Evolutionary conservation across 495 filamentous ascomycete genomes (phyloP), one percentile per base, ranked within the genome.

Genomic region (Mycothermus thermophilus): DNA sequence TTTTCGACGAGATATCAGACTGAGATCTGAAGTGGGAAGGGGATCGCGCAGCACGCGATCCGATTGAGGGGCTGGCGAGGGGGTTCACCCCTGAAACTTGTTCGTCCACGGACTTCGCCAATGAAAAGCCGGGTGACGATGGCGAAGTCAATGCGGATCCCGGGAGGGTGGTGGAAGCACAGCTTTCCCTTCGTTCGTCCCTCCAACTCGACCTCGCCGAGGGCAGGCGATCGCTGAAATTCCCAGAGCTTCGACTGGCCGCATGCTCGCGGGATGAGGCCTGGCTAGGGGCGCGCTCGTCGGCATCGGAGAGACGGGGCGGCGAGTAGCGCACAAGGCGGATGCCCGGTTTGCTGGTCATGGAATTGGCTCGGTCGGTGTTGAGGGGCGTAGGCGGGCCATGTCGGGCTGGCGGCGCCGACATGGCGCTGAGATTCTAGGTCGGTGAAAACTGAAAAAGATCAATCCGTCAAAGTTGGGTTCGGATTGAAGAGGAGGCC

Each of bases 291-390:
- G 41, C 36, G 19, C 51, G 49, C 32, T 52, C 48, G 12, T 54
- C 57, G 15, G 54, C 50, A n/a, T n/a, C n/a, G n/a, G n/a, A n/a
- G 28, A 58, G 46, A 17, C 55, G 51, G n/a, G 63, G 62, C 18
- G 67, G 69, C 10, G 65, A 62, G 35, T 63, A 66, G 10, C 66
- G 72, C 41, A 79, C 53, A 47, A 74, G 54, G 38, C 68, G 62
- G 43, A 72, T 62, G 30, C 57, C 59, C 6, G 52, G 49, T 20
- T 54, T 56, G 47, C 74, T 75, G 46, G 52, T 64, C 40, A 71
- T 60, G 41, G 74, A 74, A 22, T 66, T 55, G 13, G 64, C 64
- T 38, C 71, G 64, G 45, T 74, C 65, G 48, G n/a, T n/a, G n/a
- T 67, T 66, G 36, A 77, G 60, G 29, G 75, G 69, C 43, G 45